phyloP scores from a whole-genome alignment of 805 yeast genomes.

The Ogataea ramenticola region DNA sequence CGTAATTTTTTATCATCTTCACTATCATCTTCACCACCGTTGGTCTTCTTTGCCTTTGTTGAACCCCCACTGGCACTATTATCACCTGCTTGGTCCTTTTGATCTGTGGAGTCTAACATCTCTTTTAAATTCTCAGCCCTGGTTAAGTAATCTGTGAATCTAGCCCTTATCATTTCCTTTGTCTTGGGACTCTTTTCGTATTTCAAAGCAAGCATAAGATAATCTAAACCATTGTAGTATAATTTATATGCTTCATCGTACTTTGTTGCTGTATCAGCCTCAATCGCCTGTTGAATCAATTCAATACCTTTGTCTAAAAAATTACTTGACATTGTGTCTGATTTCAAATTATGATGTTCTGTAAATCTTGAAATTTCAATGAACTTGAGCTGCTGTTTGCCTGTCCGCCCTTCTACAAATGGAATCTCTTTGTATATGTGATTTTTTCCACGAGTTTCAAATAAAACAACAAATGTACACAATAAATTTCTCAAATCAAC shows the following conservation, averaged over 20 bases:
- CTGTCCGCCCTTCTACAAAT: no score
- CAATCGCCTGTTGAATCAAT: slow-evolving; percentile 88
- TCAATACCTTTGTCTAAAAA: slow-evolving; percentile 94
- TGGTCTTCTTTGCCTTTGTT: slow-evolving; percentile 44
- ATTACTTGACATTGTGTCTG: slow-evolving; percentile 33
- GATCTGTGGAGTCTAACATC: slow-evolving; percentile 62
- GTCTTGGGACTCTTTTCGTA: slow-evolving; percentile 88
- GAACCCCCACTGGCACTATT: slow-evolving; percentile 50
- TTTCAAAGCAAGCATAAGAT: slow-evolving; percentile 90
- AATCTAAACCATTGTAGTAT: slow-evolving; percentile 89
- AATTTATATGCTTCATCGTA: slow-evolving; percentile 93
- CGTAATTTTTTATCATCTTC: slow-evolving; percentile 83
- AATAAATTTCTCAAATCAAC: background rate
- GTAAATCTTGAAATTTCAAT: no score
- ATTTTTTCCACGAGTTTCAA: no score
- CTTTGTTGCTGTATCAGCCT: slow-evolving; percentile 81
- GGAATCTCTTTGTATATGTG: no score
- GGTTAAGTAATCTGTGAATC: slow-evolving; percentile 83
- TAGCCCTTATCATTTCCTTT: slow-evolving; percentile 80
- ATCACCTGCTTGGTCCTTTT: slow-evolving; percentile 40
- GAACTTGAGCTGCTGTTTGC: no score
- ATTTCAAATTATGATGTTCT: no score
- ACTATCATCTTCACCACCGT: slow-evolving; percentile 53
- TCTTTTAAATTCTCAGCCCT: slow-evolving; percentile 93
- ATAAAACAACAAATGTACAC: no score